phyloP scores from a whole-genome alignment of 306 rosid genomes.

The Cucumis cinereus region DNA sequence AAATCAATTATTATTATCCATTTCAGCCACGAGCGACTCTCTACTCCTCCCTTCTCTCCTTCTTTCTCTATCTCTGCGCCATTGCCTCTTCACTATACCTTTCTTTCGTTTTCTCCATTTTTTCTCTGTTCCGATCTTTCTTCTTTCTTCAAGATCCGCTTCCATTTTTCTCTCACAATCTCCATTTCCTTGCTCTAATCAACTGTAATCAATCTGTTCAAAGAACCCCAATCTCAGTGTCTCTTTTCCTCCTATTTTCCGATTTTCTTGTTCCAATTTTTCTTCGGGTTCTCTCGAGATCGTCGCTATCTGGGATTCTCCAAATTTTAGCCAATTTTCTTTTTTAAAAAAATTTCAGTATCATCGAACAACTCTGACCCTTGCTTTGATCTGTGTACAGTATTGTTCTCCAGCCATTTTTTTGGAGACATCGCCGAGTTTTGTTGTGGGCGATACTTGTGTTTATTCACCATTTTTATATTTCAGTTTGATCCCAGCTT shows the following conservation, averaged over 20 bases:
- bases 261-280: not conserved
- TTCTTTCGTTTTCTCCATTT: not conserved
- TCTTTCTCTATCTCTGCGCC: not conserved
- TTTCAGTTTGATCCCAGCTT: constrained; percentile 12
- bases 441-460: constrained; percentile 1
- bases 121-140: not conserved
- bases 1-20: constrained; percentile 5
- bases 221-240: not conserved
- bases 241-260: not conserved
- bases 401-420: constrained; percentile 35
- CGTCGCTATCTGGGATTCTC: constrained; percentile 37
- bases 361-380: constrained; percentile 14
- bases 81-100: not conserved
- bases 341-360: constrained; percentile 7
- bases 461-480: constrained; percentile 1
- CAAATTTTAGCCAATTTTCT: constrained; percentile 13
- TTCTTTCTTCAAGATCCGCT: constrained; percentile 1
- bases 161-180: not conserved
- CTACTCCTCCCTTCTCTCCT: not conserved
- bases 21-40: constrained; percentile 2
- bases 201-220: not conserved
- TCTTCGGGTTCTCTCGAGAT: constrained; percentile 21
- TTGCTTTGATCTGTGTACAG: constrained; percentile 33
- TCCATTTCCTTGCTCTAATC: not conserved
- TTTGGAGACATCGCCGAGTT: constrained; percentile 32